Evolutionary conservation across 768 basidiomycete genomes (phyloP).

Genomic region (Mycena alexandri): DNA sequence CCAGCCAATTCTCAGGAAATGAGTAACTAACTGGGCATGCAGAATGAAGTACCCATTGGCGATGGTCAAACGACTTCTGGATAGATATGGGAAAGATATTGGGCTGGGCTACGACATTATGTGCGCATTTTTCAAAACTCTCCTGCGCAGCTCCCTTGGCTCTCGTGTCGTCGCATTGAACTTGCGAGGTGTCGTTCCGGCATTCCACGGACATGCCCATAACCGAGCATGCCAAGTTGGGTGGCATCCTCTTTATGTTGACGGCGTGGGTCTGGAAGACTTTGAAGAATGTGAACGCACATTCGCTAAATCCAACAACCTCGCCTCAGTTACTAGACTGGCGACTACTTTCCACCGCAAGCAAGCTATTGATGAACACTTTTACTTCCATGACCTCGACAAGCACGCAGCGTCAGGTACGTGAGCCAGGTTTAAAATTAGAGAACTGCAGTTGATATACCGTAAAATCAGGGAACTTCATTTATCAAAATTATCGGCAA

Average conservation of each 20-base stretch:
- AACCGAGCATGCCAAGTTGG: constrained; percentile 44
- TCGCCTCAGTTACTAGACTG: constrained; percentile 40
- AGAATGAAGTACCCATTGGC: constrained; percentile 48
- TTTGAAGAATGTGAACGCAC: too few relatives aligned
- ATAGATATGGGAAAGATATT: constrained; percentile 31
- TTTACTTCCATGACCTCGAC: constrained; percentile 37
- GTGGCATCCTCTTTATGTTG: constrained; percentile 40
- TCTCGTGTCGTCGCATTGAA: constrained; percentile 9
- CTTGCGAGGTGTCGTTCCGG: constrained; percentile 37
- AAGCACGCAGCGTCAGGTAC: constrained; percentile 38
- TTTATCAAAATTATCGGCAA: constrained; percentile 5
- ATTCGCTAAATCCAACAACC: constrained; percentile 43
- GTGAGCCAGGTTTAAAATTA: constrained; percentile 4
- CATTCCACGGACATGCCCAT: constrained; percentile 46
- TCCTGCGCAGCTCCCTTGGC: constrained; percentile 38
- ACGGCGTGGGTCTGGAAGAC: constrained; percentile 51
- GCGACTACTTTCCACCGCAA: constrained; percentile 41
- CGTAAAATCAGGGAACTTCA: constrained; percentile 1
- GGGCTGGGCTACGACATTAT: constrained; percentile 42
- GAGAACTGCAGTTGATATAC: background rate
- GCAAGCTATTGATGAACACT: constrained; percentile 43
- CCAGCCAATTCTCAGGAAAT: background rate
- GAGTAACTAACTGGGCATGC: background rate
- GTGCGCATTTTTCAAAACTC: constrained; percentile 42
- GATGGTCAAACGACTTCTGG: constrained; percentile 32